Evolutionary conservation across 1,284 basidiomycete genomes (phyloP).

Genomic region (Naganishia liquefaciens): DNA sequence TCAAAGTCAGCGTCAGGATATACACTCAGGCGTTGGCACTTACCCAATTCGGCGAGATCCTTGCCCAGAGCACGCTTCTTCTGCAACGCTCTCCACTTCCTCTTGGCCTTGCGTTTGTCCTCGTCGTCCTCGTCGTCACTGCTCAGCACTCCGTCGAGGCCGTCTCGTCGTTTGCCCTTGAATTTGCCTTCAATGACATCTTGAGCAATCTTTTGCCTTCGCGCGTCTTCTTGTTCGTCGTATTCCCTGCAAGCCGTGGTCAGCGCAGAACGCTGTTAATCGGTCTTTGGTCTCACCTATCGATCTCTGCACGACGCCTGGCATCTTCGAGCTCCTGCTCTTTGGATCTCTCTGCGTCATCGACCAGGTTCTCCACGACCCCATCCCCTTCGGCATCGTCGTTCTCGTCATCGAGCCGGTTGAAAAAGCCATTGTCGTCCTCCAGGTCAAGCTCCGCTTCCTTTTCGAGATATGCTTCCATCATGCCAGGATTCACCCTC

Average conservation of each 20-base stretch:
- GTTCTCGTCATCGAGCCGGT: conserved; percentile 32
- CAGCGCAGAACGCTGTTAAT: background rate
- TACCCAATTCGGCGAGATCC: conserved; percentile 19
- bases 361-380: conserved; percentile 35
- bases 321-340: conserved; percentile 27
- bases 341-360: conserved; percentile 31
- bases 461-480: conserved; percentile 5
- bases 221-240: conserved; percentile 34
- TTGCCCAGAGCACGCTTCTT: conserved; percentile 5
- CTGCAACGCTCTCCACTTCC: conserved; percentile 13
- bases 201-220: conserved; percentile 34
- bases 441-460: conserved; percentile 24
- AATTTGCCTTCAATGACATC: conserved; percentile 37
- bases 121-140: conserved; percentile 35
- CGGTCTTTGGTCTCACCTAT: conserved; percentile 1
- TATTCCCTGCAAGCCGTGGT: conserved; percentile 38
- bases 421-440: conserved; percentile 26
- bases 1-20: background rate
- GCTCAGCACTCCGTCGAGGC: conserved; percentile 36
- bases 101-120: conserved; percentile 21
- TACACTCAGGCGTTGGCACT: background rate
- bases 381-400: conserved; percentile 32
- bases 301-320: conserved; percentile 14
- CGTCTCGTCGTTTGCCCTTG: conserved; percentile 36
- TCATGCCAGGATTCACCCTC: background rate